phyloP scores from a whole-genome alignment of 164 flowering plant species.

The Aristolochia contorta region DNA sequence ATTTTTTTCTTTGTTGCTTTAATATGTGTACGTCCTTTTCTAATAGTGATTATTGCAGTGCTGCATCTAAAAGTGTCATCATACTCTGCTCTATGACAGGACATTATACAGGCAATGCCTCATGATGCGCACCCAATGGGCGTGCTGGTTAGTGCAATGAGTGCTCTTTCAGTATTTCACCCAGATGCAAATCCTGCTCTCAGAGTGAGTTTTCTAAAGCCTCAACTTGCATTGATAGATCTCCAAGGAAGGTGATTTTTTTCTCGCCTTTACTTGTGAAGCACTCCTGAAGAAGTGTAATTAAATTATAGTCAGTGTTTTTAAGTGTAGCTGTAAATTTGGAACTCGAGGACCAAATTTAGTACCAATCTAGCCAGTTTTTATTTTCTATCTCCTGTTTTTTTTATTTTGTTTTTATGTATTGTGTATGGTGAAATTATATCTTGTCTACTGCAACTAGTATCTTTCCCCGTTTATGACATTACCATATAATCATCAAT shows the following conservation, averaged over 20 bases:
- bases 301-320: no score
- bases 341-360: no score
- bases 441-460: no score
- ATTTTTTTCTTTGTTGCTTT: not conserved
- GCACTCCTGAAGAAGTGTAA: no score
- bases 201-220: conserved; percentile 37
- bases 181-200: conserved; percentile 99
- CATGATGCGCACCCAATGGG: conserved; percentile 99
- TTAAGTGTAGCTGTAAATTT: no score
- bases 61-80: not conserved
- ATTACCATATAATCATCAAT: no score
- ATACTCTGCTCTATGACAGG: conserved; percentile 32
- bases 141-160: conserved; percentile 89
- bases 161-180: conserved; percentile 92
- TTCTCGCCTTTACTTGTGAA: no score
- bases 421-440: no score
- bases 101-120: conserved; percentile 93
- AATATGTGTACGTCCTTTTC: not conserved
- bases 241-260: not conserved
- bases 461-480: no score
- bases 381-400: no score
- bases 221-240: not conserved
- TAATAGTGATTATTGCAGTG: not conserved
- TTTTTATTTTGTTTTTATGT: no score
- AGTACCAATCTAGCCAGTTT: no score